Conservation (phyloP, 1,284 basidiomycete species). For the Gomphus sp. region DNA sequence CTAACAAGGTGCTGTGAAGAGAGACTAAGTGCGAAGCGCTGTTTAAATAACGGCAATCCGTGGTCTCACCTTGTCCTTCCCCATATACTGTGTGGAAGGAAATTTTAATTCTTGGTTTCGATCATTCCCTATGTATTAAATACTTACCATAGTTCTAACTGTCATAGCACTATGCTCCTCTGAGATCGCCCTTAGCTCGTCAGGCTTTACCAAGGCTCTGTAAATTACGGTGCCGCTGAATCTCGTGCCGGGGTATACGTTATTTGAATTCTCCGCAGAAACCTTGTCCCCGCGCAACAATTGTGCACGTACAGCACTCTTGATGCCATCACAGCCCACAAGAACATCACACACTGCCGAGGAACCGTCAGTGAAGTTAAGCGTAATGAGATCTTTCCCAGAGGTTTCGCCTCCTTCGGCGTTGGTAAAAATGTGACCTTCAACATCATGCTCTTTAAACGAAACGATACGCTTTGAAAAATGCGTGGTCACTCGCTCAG, state of each 20-base stretch:
- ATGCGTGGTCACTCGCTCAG: conserved; percentile 25
- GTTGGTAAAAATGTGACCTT: background rate
- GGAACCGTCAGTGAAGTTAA: conserved; percentile 37
- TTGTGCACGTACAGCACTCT: conserved; percentile 26
- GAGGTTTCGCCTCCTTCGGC: too few species aligned
- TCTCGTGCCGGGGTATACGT: conserved; percentile 8
- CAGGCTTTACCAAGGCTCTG: conserved; percentile 27
- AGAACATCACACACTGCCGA: conserved; percentile 35
- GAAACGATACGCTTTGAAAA: conserved; percentile 40
- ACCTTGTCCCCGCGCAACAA: conserved; percentile 2
- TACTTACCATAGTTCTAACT: conserved; percentile 25
- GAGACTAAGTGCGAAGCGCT: too few species aligned
- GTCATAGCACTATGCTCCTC: conserved; percentile 5
- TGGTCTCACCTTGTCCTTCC: conserved; percentile 12
- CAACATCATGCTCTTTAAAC: conserved; percentile 25
- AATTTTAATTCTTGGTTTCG: background rate
- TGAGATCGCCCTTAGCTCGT: background rate
- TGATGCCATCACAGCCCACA: conserved; percentile 43
- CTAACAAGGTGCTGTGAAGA: conserved; percentile 21
- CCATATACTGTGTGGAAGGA: conserved; percentile 27
- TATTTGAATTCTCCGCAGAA: conserved; percentile 15
- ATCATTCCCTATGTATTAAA: background rate
- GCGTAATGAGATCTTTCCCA: conserved; percentile 23
- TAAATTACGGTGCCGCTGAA: conserved; percentile 27
- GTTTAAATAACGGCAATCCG: too few species aligned